A percentile compares a stretch with the other conserved stretches of the same genome.
Conservation (phyloP, 139 green algal genomes). For the Choricystis sp. region DNA sequence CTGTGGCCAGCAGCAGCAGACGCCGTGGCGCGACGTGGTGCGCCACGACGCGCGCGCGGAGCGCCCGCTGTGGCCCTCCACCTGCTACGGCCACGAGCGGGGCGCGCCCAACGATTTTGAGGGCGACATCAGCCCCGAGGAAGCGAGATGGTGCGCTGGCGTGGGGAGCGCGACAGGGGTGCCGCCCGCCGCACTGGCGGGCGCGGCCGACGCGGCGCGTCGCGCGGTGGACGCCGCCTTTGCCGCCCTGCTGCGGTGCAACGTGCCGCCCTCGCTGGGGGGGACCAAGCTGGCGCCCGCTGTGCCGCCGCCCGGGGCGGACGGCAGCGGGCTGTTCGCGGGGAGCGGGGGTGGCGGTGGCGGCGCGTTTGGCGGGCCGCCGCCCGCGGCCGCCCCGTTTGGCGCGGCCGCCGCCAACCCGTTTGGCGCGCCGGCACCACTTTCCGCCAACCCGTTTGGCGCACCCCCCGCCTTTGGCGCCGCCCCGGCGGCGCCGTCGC, state of each 20-base stretch:
- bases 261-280: not conserved
- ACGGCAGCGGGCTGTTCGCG: not conserved
- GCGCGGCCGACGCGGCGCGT: too few species aligned
- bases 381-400: too few species aligned
- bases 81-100: slow-evolving; percentile 4
- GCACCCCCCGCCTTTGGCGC: not conserved
- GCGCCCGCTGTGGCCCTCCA: not conserved
- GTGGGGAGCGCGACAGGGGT: not conserved
- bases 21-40: slow-evolving; percentile 3
- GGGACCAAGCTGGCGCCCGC: too few species aligned
- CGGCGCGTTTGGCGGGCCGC: not conserved
- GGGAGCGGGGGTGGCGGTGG: too few species aligned
- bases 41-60: not conserved
- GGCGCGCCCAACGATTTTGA: slow-evolving; percentile 1
- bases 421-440: not conserved
- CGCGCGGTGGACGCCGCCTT: not conserved
- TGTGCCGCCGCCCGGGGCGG: not conserved
- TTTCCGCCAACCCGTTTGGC: not conserved
- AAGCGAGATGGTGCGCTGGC: slow-evolving; percentile 1
- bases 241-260: not conserved
- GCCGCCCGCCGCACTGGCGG: not conserved
- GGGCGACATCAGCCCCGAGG: slow-evolving; percentile 8
- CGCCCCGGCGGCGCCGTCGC: too few species aligned
- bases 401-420: too few species aligned
- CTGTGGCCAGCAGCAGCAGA: not conserved